A percentile compares a stretch with the other conserved stretches of the same genome.
Evolutionary conservation across 306 rosid species (phyloP).

Genomic region (Dryas alaskensis): DNA sequence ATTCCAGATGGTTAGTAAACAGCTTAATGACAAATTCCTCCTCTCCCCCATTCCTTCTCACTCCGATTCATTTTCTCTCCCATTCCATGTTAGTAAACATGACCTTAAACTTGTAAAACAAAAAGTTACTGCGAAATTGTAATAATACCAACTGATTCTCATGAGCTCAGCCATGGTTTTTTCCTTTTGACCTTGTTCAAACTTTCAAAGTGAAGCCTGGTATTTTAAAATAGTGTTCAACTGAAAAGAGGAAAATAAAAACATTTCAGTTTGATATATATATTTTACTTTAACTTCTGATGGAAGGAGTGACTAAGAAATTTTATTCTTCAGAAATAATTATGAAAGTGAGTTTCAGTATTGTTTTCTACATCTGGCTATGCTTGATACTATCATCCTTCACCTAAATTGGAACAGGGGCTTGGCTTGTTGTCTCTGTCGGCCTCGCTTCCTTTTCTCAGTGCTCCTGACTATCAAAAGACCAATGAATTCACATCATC

Average conservation of each 20-base stretch:
- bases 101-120: too few relatives aligned
- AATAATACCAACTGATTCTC: not conserved
- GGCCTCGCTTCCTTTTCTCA: slow-evolving; percentile 40
- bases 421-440: slow-evolving; percentile 60
- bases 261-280: not conserved
- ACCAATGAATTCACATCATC: slow-evolving; percentile 10
- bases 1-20: too few relatives aligned
- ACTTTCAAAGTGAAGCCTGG: too few relatives aligned
- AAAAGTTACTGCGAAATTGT: not conserved
- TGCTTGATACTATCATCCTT: not conserved
- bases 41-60: too few relatives aligned
- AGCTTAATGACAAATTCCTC: too few relatives aligned
- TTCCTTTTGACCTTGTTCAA: too few relatives aligned
- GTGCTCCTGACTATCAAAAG: slow-evolving; percentile 28
- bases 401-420: slow-evolving; percentile 40
- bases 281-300: not conserved
- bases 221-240: too few relatives aligned
- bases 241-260: not conserved
- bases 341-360: not conserved
- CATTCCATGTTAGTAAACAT: too few relatives aligned
- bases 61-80: too few relatives aligned
- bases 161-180: not conserved
- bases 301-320: not conserved
- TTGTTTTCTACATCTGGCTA: slow-evolving; percentile 2
- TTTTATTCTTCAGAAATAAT: not conserved